Evolutionary conservation across 1,284 basidiomycete species (phyloP), one percentile per base, ranked within the genome.

Genomic region (Microbotryum silenes-acaulis): DNA sequence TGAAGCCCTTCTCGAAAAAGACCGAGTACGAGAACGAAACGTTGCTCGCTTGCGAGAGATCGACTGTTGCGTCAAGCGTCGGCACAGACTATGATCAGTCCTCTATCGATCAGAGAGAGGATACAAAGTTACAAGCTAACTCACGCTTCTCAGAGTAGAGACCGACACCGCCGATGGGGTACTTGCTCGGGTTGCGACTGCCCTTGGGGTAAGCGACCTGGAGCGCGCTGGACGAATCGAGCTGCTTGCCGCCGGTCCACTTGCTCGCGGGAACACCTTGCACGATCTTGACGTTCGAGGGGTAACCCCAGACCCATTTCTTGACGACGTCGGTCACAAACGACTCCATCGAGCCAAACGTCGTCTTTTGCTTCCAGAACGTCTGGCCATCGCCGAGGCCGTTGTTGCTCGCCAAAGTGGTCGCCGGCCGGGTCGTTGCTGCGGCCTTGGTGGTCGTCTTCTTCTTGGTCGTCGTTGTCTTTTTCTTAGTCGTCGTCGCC

Each of bases 1-100:
- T 61, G 63, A 72, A 75, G 27, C 67, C 62, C n/a, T 55, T 51
- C 6, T 72, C 69, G 61, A 75, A 73, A 54, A 70, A 74, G 61
- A 75, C 69, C 5, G 63, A 64, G 64, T 75, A 75, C 44, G 58
- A 57, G 53, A 73, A 55, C 45, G 64, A 61, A 44, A 65, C 64
- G 56, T 68, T 68, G 20, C 21, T 56, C 4, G 66, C 63, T 25
- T 29, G 20, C 9, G 61, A 31, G 47, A 65, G 53, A 45, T 65
- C 57, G 51, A 68, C 66, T 67, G 59, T 16, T 6, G 37, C 37
- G 37, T 10, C 37, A 42, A 42, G 37, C 37, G 37, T 45, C 2
- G 45, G 4, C 2, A 33, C 20, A 21, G 16, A 23, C 6, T 16
- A 23, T 23, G 10, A 16, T 57, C 37, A 50, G 49, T 29, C 23